Base-by-base conservation (phyloP, 495 filamentous ascomycete genomes). In the Mycothermus thermophilus region DNA sequence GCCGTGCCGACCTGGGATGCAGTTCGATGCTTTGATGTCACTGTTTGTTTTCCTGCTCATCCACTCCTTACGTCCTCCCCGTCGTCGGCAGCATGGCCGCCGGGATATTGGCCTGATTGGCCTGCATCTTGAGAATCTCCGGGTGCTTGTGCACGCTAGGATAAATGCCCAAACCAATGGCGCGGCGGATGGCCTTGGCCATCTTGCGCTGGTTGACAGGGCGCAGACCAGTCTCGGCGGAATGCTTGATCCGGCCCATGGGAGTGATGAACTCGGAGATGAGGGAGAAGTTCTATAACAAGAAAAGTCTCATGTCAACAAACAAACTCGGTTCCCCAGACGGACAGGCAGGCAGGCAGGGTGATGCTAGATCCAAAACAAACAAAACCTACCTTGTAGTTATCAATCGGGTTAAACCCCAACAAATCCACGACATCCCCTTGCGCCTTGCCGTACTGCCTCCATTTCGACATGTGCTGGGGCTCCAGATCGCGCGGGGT, bases 71-170 rank as follows among this genome's bases (percentile, higher is more conserved):
- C n/a, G n/a, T n/a, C n/a, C n/a, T n/a, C n/a, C n/a, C 7, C 6
- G 27, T 3, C n/a, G 30, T 8, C 19, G 25, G 24, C 25, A 26
- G 37, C 18, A 34, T 25, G 25, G 37, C 15, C 13, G 37, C 6
- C n/a, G 22, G 22, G 22, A 11, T 6, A 25, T 11, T 25, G 22
- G 6, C 11, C 22, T 25, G 22, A 25, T 11, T 25, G 22, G 22
- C 6, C 22, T 25, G 22, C 22, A 11, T 11, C 22, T 6, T 25
- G 22, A 97, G 52, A 18, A 95, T 64, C 57, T 95, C 83, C n/a
- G 90, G 90, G 60, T 97, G 92, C 41, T 65, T 58, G 66, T 97
- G 85, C 35, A 92, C 80, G 57, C 79, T 85, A 8, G 90, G 92
- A 75, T 96, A 81, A 27, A 97, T 63, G 3, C 90, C 90, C 40